Base-by-base conservation (phyloP, 2,329 filamentous ascomycete species). In the Paraconiothyrium brasiliense region DNA sequence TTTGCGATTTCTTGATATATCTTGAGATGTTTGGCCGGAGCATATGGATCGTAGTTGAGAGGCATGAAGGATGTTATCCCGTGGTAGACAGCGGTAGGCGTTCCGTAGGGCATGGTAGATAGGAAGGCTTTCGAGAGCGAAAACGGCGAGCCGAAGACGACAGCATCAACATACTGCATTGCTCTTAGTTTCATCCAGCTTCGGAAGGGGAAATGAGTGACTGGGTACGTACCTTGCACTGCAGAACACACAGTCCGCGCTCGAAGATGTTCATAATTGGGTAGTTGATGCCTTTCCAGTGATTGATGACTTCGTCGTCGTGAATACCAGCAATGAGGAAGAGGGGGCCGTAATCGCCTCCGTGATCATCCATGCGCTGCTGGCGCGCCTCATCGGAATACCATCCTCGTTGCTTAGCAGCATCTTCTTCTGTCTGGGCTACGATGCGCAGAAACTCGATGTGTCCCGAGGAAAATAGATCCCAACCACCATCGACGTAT, bases 261-360 rank as follows among this genome's bases (percentile, higher is more conserved):
- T 99, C 95, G 73, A 94, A 97, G 60, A 97, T 94, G 83, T 98
- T 99, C 95, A 99, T 99, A 81, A 99, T 98, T 30, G 95, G 95
- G 76, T 97, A 99, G 82, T 99, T 99, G 71, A 97, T 86, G 39
- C 95, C 94, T 81, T 98, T 98, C 91, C 93, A 96, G 72, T 90
- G 84, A 80, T 99, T 99, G 79, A 99, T 97, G 62, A 97, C 93
- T 66, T 91, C 89, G 77, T 99, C 95, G 72, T 97, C 92, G 79
- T 99, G 95, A 27, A 99, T 90, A 52, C 95, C 95, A 2, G 93
- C 94, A 47, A 98, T 88, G n/a, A 99, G 86, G 76, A 92, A 98
- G 7, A 89, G 90, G 0, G 93, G 93, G 0, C 87, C 84, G 73
- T 96, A 97, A 78, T 96, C 92, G 49, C 84, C 85, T 16, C 90